A percentile compares a stretch with the other conserved stretches of the same genome.
These are phyloP conservation scores for Marasmius oreades DNA, from an alignment of 1,284 basidiomycete species.

Conservation along the genomic window DNA sequence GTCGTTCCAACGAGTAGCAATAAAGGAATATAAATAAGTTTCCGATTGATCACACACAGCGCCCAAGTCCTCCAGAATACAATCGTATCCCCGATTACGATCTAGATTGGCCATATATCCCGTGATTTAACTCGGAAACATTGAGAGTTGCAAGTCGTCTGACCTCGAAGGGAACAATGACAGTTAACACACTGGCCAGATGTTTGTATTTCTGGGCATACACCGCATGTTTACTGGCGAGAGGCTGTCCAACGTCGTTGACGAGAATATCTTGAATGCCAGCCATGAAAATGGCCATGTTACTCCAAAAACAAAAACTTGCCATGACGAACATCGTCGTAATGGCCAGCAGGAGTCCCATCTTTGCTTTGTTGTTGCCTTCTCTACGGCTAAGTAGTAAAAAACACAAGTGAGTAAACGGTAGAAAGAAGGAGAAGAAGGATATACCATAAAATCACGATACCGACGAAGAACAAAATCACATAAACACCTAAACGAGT, in stretches of 20 bases:
- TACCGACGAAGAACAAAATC: too few species aligned
- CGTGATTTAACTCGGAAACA: neutral
- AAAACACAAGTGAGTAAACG: neutral
- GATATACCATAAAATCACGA: too few species aligned
- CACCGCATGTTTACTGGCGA: neutral
- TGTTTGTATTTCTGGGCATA: neutral
- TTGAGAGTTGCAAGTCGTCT: neutral
- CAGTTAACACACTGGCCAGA: neutral
- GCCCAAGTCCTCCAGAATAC: neutral
- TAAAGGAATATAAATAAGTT: neutral
- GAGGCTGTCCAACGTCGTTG: neutral
- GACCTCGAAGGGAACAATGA: neutral
- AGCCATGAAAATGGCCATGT: neutral
- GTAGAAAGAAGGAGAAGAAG: too few species aligned
- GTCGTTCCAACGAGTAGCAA: neutral
- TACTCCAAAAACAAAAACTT: neutral
- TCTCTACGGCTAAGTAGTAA: neutral
- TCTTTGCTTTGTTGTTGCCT: neutral
- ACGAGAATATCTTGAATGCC: neutral
- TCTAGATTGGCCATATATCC: neutral
- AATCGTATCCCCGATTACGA: neutral
- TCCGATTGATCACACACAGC: neutral
- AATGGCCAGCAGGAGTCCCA: neutral
- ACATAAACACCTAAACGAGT: too few species aligned
- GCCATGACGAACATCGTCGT: neutral